Evolutionary conservation across 2,329 filamentous ascomycete genomes (phyloP).

Genomic region (Dactylonectria macrodidyma): DNA sequence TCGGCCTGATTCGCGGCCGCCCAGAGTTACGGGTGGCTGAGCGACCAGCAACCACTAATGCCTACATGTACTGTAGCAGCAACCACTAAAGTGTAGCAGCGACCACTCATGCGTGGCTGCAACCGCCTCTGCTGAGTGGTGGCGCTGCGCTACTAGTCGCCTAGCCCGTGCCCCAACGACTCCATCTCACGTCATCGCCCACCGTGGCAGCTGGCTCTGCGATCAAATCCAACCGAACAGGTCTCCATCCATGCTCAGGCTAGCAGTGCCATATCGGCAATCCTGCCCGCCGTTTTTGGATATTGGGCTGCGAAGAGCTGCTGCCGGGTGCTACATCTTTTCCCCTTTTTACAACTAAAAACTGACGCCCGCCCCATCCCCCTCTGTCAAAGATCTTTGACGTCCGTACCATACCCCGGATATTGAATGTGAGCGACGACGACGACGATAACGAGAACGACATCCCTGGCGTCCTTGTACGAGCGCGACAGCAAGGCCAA

Average conservation of each 20-base stretch:
- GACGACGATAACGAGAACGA: neutral
- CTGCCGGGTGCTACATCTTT: neutral
- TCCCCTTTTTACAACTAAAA: neutral
- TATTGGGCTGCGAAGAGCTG: too few relatives aligned
- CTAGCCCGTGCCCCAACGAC: neutral
- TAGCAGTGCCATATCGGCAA: neutral
- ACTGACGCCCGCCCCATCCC: neutral
- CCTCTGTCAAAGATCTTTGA: neutral
- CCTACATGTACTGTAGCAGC: neutral
- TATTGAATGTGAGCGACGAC: neutral
- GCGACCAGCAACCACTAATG: neutral
- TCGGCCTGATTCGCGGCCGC: neutral
- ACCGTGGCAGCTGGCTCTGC: constrained; percentile 13
- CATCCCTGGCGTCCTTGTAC: neutral
- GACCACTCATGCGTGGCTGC: neutral
- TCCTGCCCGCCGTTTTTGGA: neutral
- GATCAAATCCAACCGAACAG: neutral
- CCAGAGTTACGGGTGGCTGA: constrained; percentile 22
- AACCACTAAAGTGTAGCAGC: neutral
- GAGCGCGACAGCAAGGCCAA: neutral
- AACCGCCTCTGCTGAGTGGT: neutral
- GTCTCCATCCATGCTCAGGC: neutral
- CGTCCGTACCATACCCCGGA: neutral
- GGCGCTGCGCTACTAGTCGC: neutral
- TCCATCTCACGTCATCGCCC: constrained; percentile 46